Evolutionary conservation across 495 filamentous ascomycete species (phyloP).

Genomic region (Trichoderma erinaceum): DNA sequence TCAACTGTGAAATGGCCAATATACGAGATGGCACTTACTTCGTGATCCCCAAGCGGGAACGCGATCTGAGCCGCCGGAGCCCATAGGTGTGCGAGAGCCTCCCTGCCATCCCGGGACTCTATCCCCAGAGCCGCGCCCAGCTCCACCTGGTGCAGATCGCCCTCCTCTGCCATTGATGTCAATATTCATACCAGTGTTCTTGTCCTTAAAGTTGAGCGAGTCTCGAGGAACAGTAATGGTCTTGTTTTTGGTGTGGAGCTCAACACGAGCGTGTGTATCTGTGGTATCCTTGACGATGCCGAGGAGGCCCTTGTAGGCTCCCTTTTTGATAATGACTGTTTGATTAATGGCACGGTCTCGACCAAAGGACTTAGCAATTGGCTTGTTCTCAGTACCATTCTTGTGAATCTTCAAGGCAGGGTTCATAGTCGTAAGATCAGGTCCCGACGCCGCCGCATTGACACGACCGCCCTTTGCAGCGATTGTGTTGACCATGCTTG

Average conservation of each 20-base stretch:
- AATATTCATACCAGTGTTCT: slow-evolving; percentile 65
- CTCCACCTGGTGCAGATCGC: slow-evolving; percentile 33
- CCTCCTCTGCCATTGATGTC: slow-evolving; percentile 54
- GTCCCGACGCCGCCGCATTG: slow-evolving; percentile 44
- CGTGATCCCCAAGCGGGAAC: slow-evolving; percentile 65
- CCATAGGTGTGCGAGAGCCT: slow-evolving; percentile 66
- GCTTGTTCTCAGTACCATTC: slow-evolving; percentile 34
- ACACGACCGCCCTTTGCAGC: slow-evolving; percentile 82
- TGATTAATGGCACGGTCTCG: slow-evolving; percentile 84
- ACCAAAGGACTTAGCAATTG: slow-evolving; percentile 67
- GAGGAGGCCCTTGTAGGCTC: slow-evolving; percentile 84
- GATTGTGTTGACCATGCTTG: slow-evolving; percentile 76
- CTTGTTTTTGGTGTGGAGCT: slow-evolving; percentile 88
- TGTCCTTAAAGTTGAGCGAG: slow-evolving; percentile 75
- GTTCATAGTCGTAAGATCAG: slow-evolving; percentile 89
- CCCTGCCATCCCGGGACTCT: slow-evolving; percentile 33
- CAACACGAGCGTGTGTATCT: slow-evolving; percentile 75
- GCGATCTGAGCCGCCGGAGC: slow-evolving; percentile 50
- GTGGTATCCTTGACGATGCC: slow-evolving; percentile 94
- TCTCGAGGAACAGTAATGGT: slow-evolving; percentile 74
- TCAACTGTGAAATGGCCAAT: too few relatives aligned
- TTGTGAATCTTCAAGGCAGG: slow-evolving; percentile 68
- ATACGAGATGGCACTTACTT: slow-evolving; percentile 42
- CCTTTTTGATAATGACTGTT: slow-evolving; percentile 77
- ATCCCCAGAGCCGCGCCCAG: slow-evolving; percentile 33